Evolutionary conservation across 495 filamentous ascomycete species (phyloP), one percentile per base, ranked within the genome.

Genomic region (Penicillium manginii): DNA sequence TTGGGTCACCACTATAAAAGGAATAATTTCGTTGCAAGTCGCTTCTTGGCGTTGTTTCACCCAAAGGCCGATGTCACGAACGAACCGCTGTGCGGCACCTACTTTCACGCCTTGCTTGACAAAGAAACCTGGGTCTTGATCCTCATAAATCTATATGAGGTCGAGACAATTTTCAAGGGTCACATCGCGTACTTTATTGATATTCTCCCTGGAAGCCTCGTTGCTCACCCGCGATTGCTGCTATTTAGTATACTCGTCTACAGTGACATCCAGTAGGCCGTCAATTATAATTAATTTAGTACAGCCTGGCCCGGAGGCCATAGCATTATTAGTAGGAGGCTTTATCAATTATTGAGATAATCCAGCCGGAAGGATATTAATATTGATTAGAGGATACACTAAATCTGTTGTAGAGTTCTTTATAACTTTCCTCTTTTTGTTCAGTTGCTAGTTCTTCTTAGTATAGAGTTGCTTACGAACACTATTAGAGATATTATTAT

Each of bases 381-480:
- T 54, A 48, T 49, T 54, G 39, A 54, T 59, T n/a, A n/a, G 50
- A 32, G 51, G 52, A 31, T 51, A 50, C 11, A 22, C 32, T 40
- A 45, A 48, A 21, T 45, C 45, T 0, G 14, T 21, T 50, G 19
- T 17, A 29, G 53, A 60, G 33, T 45, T 46, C 14, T 54, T 18
- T 18, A 18, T 5, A 15, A 3, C 23, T 52, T 56, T 55, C 39
- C 45, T 60, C 17, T 51, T 11, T 50, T 47, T 55, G 18, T 40
- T 32, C 11, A 46, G 29, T 37, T 29, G 52, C 14, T 63, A 17
- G 23, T 55, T 54, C 32, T 63, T 43, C 47, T 58, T 26, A 31
- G 52, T 48, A 59, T 60, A 60, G 0, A 52, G 53, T 37, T 60
- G 58, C 35, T 60, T 52, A 7, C 52, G 52, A 50, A 60, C 0